These are phyloP conservation scores for Hondaea fermentalgiana DNA, from an alignment of 108 stramenopile genomes.

Conservation along the genomic window DNA sequence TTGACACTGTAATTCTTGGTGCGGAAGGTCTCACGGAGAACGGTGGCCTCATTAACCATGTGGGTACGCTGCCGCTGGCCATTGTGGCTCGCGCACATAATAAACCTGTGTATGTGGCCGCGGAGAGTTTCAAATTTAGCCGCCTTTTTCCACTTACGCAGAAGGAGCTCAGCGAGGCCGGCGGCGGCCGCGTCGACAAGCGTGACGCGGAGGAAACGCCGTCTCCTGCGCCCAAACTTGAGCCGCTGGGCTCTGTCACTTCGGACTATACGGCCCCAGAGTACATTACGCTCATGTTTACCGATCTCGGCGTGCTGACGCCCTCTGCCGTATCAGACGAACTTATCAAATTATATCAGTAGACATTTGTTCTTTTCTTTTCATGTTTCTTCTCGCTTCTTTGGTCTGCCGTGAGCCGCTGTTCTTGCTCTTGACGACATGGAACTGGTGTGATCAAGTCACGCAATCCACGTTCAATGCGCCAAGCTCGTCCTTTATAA, in stretches of 20 bases:
- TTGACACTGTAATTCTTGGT: slow-evolving; percentile 83
- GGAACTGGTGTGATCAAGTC: no score
- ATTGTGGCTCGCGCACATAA: slow-evolving; percentile 69
- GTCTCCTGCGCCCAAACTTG: neutral
- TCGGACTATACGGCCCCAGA: slow-evolving; percentile 91
- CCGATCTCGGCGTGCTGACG: slow-evolving; percentile 90
- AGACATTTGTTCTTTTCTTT: neutral
- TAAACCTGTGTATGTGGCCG: slow-evolving; percentile 95
- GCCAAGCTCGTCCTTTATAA: no score
- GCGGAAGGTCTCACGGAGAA: slow-evolving; percentile 95
- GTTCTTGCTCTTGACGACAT: no score
- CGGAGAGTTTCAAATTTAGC: slow-evolving; percentile 94
- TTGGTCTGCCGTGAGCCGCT: no score
- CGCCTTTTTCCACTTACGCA: slow-evolving; percentile 87
- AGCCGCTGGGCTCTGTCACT: neutral
- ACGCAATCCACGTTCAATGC: no score
- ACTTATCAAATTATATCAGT: slow-evolving; percentile 85
- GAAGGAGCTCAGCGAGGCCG: slow-evolving; percentile 55
- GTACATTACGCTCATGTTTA: slow-evolving; percentile 91
- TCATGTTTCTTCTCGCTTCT: no score
- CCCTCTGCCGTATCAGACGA: slow-evolving; percentile 96
- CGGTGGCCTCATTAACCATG: slow-evolving; percentile 88
- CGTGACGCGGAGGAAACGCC: slow-evolving; percentile 36
- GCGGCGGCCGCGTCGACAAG: slow-evolving; percentile 45
- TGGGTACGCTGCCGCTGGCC: slow-evolving; percentile 77